Conservation (phyloP, 805 yeast species). For the Cyberlindnera veronae region DNA sequence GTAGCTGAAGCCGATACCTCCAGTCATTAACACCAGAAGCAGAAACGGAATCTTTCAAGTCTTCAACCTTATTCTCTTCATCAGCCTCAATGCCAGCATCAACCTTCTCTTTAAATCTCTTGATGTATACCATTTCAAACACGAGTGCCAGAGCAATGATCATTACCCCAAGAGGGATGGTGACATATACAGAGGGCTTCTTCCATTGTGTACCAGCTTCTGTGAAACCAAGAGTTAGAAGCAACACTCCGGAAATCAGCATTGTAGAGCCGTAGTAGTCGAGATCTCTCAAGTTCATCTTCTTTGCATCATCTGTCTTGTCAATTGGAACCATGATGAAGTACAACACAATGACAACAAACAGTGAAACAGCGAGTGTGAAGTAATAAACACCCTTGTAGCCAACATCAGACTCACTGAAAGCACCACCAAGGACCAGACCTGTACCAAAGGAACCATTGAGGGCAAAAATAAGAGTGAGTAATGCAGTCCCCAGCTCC, state of each 20-base stretch:
- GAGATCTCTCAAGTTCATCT: constrained; percentile 26
- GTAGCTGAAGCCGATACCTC: constrained; percentile 19
- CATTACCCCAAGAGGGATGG: constrained; percentile 37
- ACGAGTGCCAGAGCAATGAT: constrained; percentile 26
- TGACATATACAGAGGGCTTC: constrained; percentile 39
- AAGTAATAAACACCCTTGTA: constrained; percentile 38
- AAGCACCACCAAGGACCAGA: constrained; percentile 42
- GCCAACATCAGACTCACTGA: constrained; percentile 34
- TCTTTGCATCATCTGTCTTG: constrained; percentile 22
- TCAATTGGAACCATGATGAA: constrained; percentile 32
- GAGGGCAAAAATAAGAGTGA: constrained; percentile 26
- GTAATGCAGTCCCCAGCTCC: constrained; percentile 27
- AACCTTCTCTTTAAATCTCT: constrained; percentile 12
- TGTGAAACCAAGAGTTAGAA: constrained; percentile 42
- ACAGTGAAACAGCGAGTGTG: constrained; percentile 31
- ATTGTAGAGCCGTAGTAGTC: constrained; percentile 35
- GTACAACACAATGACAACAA: constrained; percentile 17
- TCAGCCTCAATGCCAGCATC: not conserved
- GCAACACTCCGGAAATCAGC: constrained; percentile 35
- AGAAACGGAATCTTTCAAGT: not conserved
- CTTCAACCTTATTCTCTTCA: not conserved
- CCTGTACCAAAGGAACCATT: constrained; percentile 36
- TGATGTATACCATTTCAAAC: constrained; percentile 31
- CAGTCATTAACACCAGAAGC: not conserved
- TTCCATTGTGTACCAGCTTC: constrained; percentile 45